phyloP scores from a whole-genome alignment of 225 moss, liverwort and hornwort species.

The Pleurozium schreberi region DNA sequence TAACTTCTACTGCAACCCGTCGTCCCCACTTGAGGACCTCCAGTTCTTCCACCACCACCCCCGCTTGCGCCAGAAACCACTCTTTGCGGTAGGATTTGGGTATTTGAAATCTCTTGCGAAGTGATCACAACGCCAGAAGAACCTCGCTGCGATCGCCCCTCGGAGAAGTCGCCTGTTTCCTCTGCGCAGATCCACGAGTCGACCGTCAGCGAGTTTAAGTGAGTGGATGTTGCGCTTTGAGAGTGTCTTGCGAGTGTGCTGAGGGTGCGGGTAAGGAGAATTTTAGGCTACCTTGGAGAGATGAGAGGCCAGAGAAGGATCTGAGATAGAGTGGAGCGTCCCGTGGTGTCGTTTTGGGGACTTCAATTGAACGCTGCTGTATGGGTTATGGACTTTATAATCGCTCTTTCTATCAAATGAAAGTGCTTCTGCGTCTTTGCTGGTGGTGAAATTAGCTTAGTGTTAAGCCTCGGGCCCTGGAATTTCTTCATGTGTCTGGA shows the following conservation, averaged over 20 bases:
- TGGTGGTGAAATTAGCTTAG: not conserved
- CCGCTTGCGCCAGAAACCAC: not conserved
- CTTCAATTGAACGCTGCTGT: not conserved
- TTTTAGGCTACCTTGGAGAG: too few relatives aligned
- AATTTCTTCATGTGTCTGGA: too few relatives aligned
- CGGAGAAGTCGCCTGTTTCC: not conserved
- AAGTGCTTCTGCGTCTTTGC: not conserved
- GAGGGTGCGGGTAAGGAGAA: not conserved
- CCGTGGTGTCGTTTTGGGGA: not conserved
- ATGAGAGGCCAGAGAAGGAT: not conserved
- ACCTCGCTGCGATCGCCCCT: not conserved
- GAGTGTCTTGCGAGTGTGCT: not conserved
- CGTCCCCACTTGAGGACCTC: not conserved
- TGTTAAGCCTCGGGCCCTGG: not conserved
- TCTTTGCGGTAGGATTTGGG: not conserved
- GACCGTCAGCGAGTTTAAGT: not conserved
- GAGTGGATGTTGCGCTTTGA: not conserved
- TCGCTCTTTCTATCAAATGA: too few relatives aligned
- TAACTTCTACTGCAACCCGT: not conserved
- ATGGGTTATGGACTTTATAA: accelerated
- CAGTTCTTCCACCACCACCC: not conserved
- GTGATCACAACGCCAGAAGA: not conserved
- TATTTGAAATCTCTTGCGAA: not conserved
- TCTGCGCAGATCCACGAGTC: not conserved
- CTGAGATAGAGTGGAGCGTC: not conserved